Evolutionary conservation across 2,329 filamentous ascomycete genomes (phyloP).

Genomic region (Leptoxyphium fumago): DNA sequence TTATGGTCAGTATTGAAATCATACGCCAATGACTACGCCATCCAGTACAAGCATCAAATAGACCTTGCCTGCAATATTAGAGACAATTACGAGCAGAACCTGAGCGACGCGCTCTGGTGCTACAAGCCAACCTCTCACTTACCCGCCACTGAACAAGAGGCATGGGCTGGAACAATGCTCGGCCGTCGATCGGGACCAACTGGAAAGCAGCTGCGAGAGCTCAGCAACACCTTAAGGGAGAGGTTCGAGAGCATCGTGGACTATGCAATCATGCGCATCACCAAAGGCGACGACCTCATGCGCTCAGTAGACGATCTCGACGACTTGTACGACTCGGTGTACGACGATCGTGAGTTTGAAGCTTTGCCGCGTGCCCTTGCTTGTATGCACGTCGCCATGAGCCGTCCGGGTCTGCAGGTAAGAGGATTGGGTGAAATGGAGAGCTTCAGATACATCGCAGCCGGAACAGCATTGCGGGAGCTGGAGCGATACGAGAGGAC

Average conservation of each 20-base stretch:
- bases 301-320: conserved; percentile 8
- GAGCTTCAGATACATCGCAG: conserved; percentile 41
- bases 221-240: conserved; percentile 23
- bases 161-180: conserved; percentile 44
- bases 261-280: conserved; percentile 30
- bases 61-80: conserved; percentile 27
- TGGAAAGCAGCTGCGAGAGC: conserved; percentile 20
- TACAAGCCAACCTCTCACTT: conserved; percentile 27
- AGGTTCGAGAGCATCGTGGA: conserved; percentile 27
- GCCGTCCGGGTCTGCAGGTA: conserved; percentile 20
- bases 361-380: conserved; percentile 35
- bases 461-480: conserved; percentile 36
- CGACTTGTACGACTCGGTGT: conserved; percentile 6
- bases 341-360: conserved; percentile 22
- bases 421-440: conserved; percentile 22
- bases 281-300: conserved; percentile 21
- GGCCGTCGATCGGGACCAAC: conserved; percentile 28
- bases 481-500: conserved; percentile 20
- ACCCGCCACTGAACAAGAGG: conserved; percentile 37
- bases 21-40: conserved; percentile 10
- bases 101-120: conserved; percentile 33
- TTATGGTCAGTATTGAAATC: conserved; percentile 28
- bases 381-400: conserved; percentile 30
- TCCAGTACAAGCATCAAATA: conserved; percentile 24
- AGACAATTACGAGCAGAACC: conserved; percentile 38